Evolutionary conservation across 2,329 filamentous ascomycete genomes (phyloP).

Genomic region (Cladorrhinum sp.): DNA sequence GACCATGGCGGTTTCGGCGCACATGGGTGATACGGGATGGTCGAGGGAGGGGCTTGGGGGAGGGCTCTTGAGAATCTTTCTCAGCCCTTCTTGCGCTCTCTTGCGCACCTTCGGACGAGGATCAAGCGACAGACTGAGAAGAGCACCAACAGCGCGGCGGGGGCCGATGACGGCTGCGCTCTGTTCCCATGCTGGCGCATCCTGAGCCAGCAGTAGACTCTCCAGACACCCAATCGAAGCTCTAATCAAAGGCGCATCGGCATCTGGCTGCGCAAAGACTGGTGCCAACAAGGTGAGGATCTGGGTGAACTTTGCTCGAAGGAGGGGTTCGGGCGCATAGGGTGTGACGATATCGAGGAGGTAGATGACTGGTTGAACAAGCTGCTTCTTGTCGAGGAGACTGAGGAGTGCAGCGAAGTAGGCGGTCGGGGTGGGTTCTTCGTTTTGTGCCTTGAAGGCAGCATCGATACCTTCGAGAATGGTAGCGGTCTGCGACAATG

Average conservation of each 20-base stretch:
- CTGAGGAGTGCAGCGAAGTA: slow-evolving; percentile 96
- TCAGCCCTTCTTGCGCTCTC: slow-evolving; percentile 80
- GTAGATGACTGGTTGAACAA: slow-evolving; percentile 85
- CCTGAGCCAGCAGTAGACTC: slow-evolving; percentile 85
- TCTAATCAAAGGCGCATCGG: slow-evolving; percentile 80
- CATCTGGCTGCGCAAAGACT: slow-evolving; percentile 72
- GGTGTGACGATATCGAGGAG: slow-evolving; percentile 90
- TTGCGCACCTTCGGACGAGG: slow-evolving; percentile 90
- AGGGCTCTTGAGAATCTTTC: slow-evolving; percentile 76
- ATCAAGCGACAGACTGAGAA: slow-evolving; percentile 81
- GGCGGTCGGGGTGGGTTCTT: slow-evolving; percentile 77
- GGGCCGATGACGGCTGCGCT: slow-evolving; percentile 80
- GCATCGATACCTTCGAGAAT: slow-evolving; percentile 90
- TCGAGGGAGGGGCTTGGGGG: slow-evolving; percentile 90
- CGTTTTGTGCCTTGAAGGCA: slow-evolving; percentile 83
- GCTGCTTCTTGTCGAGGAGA: slow-evolving; percentile 78
- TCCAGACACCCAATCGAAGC: slow-evolving; percentile 92
- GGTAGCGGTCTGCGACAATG: slow-evolving; percentile 64
- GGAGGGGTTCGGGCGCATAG: slow-evolving; percentile 77
- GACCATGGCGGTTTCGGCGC: slow-evolving; percentile 83
- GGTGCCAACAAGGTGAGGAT: slow-evolving; percentile 86
- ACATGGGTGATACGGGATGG: slow-evolving; percentile 94
- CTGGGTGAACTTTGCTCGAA: slow-evolving; percentile 91
- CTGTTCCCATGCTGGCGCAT: slow-evolving; percentile 82
- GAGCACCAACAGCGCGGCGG: slow-evolving; percentile 78